Evolutionary conservation across 2,329 filamentous ascomycete species (phyloP), one percentile per base, ranked within the genome.

Genomic region (Immersiporthe knoxdaviesiana): DNA sequence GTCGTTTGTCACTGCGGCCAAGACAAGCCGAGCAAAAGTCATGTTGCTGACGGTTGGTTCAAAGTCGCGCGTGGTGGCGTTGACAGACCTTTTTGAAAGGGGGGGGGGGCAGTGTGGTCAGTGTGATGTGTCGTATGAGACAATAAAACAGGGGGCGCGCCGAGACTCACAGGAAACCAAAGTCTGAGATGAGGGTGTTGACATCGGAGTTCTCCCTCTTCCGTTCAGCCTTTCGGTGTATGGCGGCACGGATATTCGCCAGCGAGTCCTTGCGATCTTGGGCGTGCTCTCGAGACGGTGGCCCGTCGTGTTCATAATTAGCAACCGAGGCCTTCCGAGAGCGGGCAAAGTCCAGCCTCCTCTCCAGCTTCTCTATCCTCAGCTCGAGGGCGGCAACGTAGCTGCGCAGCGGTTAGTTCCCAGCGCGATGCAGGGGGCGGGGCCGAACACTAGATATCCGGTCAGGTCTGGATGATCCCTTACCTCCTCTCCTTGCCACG

Each of bases 371-470:
- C 78, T 98, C 94, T 73, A 97, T 91, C 69, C 92, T 90, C 21
- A 94, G 89, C 79, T 98, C 95, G n/a, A 99, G 85, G 0, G 95
- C 97, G 10, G 95, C 93, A 59, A 98, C 94, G 84, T 98, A 99
- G 80, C 90, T 91, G 68, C 18, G 41, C 24, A 39, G 18, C 11
- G 71, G 71, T 77, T 61, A 76, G 75, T 50, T 61, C 39, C 24
- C 6, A 27, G 18, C 35, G 24, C 8, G 41, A 21, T 32, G 65
- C 24, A 58, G 30, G 65, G 30, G 66, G n/a, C 10, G 27, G 32
- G 65, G 66, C 21, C 63, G 68, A 70, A 52, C 24, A 58, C n/a
- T n/a, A 30, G 27, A 52, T 39, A 18, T 18, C 35, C 18, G 11
- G 35, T 47, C 21, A 21, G 44, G 18, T 47, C 67, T 14, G n/a